Base-by-base conservation (phyloP, 192 early-diverging fungal species). In the Dimargaris xerosporica region DNA sequence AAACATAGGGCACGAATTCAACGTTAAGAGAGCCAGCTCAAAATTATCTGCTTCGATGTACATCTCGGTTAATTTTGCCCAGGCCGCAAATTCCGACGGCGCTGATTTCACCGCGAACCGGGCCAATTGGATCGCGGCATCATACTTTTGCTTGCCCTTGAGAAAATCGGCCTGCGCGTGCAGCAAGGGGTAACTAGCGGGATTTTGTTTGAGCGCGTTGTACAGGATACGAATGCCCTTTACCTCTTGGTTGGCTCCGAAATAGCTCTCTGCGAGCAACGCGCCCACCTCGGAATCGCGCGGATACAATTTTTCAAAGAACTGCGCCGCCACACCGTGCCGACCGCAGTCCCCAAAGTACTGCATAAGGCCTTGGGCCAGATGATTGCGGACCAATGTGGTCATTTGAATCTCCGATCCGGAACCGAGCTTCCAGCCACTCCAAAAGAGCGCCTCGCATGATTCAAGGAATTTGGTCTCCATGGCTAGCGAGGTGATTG, bases 1-100 rank as follows among this genome's bases (percentile, higher is more conserved):
- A 68, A 96, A 98, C 96, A 99, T 99, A 9, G 96, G 96, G 70
- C 96, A 99, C 17, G 94, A 90, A 70, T 99, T 99, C 63, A 99
- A 81, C 0, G 94, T 88, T 62, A 99, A 77, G 15, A 99, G 76
- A 21, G 96, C 96, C 82, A 85, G 75, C 59, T 67, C 68, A 30
- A 67, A 91, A 66, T 94, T 91, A 28, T 77, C 83, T 34, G 86
- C 59, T 23, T 92, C 89, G 61, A 93, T 91, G 67, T 94, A 96
- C 39, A 92, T 75, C 70, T 99, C 85, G 6, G 93, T 93, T 26
- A 99, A 77, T 67, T 93, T 93, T 21, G 91, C 86, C 96, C 96
- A 99, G 0, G 93, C 91, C 17, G 82, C 72, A 68, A 89, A 99
- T 71, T 99, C 96, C 25, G 90, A 92, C 3, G 96, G 94, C 3